A percentile compares a stretch with the other conserved stretches of the same genome.
Conservation (phyloP, 2,329 filamentous ascomycete species). For the Monosporascus ibericus region DNA sequence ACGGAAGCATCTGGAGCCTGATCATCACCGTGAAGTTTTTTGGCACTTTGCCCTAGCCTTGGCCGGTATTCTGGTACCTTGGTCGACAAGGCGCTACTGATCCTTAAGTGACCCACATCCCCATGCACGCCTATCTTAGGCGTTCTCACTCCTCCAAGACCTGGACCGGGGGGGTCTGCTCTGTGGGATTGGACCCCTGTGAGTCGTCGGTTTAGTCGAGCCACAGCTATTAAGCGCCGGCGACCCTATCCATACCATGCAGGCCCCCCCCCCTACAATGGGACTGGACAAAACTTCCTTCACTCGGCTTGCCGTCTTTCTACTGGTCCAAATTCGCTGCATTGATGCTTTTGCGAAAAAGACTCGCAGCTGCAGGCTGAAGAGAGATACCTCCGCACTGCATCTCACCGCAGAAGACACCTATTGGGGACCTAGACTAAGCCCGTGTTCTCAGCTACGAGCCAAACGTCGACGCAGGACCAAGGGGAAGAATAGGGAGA, state of each 20-base stretch:
- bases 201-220: constrained; percentile 37
- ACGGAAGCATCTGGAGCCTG: neutral
- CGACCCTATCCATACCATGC: constrained; percentile 43
- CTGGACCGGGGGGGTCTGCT: constrained; percentile 7
- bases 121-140: too few species aligned
- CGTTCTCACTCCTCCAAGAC: constrained; percentile 9
- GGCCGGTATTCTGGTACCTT: neutral
- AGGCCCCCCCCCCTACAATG: constrained; percentile 31
- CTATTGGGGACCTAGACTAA: constrained; percentile 6
- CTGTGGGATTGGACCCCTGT: constrained; percentile 20
- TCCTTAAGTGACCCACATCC: constrained; percentile 5
- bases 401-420: constrained; percentile 12
- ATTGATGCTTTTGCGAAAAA: constrained; percentile 20
- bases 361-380: constrained; percentile 32
- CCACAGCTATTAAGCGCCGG: constrained; percentile 49
- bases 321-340: constrained; percentile 20
- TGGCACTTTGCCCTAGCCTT: neutral
- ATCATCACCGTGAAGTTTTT: neutral
- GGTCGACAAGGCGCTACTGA: neutral
- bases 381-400: constrained; percentile 13
- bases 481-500: neutral
- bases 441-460: constrained; percentile 8
- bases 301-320: constrained; percentile 15
- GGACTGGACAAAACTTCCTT: constrained; percentile 8
- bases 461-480: constrained; percentile 7